Evolutionary conservation across 1,284 basidiomycete genomes (phyloP), one percentile per base, ranked within the genome.

Genomic region (Rhizopogon parksii): DNA sequence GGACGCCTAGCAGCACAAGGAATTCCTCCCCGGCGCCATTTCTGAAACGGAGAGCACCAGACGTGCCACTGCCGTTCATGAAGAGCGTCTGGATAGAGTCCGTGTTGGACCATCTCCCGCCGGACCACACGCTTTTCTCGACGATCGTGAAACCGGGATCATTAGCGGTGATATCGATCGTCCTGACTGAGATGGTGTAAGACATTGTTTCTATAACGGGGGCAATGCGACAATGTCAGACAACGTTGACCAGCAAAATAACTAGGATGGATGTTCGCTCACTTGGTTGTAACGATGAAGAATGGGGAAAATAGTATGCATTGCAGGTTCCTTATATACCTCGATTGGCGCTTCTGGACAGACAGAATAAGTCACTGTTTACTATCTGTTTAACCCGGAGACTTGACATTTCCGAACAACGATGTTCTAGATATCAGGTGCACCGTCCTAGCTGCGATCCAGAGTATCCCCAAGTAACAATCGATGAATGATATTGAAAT

Each of bases 1-100:
- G 68, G 21, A 74, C 64, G 1, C 74, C 73, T 17, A 74, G 17
- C 6, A 62, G 61, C 50, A 70, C 53, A 40, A 68, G 49, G 59
- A 70, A 66, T 11, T 42, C 54, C 40, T 71, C 69, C 53, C 60
- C 61, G 12, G 49, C 57, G 38, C 63, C 56, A 12, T 59, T 53
- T 30, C 49, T 21, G 56, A 74, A 66, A 51, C 68, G 71, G 12
- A 76, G 38, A 5, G 62, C 58, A 6, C 74, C 70, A 17, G 66
- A 73, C 0, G 68, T 71, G 27, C 69, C 71, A 49, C 68, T 72
- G 2, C 57, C 59, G 21, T 54, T 57, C 64, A 69, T 71, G 42
- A 36, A 60, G 53, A 74, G 66, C 8, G 60, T 58, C 32, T 53
- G 49, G 14, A 35, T 30, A 4, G 53, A 64, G 25, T 63, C 39